These are phyloP conservation scores for Penicillium sp. DNA, from an alignment of 2,329 filamentous ascomycete species.

Conservation along the genomic window DNA sequence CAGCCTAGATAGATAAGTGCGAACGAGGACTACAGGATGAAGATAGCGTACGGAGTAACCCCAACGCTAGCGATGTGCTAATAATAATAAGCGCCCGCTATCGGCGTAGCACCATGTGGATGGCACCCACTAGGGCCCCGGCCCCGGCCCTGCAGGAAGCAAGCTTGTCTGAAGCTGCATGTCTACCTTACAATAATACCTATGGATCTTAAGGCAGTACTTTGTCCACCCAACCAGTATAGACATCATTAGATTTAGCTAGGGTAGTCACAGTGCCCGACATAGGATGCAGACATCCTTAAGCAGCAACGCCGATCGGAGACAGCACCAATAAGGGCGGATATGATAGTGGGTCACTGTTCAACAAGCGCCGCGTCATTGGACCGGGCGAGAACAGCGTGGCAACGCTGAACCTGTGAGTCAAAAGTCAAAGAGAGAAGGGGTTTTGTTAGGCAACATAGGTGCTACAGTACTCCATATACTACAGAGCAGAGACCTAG, in stretches of 20 bases:
- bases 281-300: constrained; percentile 10
- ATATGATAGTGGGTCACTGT: background rate
- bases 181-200: background rate
- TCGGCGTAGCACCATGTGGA: background rate
- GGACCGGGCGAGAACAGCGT: constrained; percentile 9
- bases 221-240: background rate
- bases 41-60: background rate
- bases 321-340: constrained; percentile 8
- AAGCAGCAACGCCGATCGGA: constrained; percentile 12
- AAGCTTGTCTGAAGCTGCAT: background rate
- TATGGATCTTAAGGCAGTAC: background rate
- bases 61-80: background rate
- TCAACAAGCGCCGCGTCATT: background rate
- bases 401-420: constrained; percentile 1
- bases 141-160: background rate
- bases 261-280: background rate
- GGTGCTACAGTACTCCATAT: no score
- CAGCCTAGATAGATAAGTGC: background rate
- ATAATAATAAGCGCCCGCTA: background rate
- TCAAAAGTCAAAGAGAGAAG: background rate
- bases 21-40: background rate
- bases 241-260: background rate
- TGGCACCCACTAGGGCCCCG: background rate
- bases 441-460: background rate
- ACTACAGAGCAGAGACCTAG: no score